Conservation (phyloP, 352 stramenopile genomes). For the Globisporangium emineosum region DNA sequence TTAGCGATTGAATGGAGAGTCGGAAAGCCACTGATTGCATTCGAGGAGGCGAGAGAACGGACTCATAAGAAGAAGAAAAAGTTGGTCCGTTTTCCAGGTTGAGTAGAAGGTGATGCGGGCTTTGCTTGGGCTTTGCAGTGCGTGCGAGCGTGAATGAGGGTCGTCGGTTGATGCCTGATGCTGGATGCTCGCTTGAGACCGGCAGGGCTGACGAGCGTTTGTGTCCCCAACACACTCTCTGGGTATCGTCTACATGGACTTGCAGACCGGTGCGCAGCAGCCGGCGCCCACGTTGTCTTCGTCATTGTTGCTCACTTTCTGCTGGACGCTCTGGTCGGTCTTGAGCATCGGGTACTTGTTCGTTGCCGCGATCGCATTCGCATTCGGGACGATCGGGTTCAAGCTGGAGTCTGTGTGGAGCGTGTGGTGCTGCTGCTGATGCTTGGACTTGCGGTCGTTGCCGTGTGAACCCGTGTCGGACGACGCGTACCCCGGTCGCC, state of each 20-base stretch:
- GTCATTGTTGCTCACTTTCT: constrained; percentile 30
- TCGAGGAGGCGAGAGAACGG: neutral
- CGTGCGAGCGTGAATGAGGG: neutral
- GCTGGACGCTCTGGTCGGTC: constrained; percentile 60
- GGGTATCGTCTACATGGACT: constrained; percentile 46
- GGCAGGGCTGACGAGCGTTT: too few species aligned
- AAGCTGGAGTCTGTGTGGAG: constrained; percentile 52
- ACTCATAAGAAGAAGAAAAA: neutral
- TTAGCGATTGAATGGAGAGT: neutral
- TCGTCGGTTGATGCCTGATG: neutral
- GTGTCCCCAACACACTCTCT: neutral
- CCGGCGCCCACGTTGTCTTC: constrained; percentile 34
- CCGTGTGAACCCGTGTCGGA: constrained; percentile 65
- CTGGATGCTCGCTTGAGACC: neutral
- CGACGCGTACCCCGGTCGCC: constrained; percentile 45
- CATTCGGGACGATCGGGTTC: constrained; percentile 72
- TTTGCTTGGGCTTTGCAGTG: neutral
- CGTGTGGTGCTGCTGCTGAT: constrained; percentile 29
- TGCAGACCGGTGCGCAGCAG: constrained; percentile 59
- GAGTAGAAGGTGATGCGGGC: neutral
- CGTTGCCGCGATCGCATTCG: constrained; percentile 49
- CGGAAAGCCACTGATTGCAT: neutral
- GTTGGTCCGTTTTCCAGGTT: neutral
- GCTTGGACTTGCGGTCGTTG: constrained; percentile 27
- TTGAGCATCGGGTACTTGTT: constrained; percentile 78